Percentiles rank a stretch among this genome's conserved stretches.
phyloP scores from a whole-genome alignment of 1,284 basidiomycete genomes.

The Lentinula novae-zelandiae region DNA sequence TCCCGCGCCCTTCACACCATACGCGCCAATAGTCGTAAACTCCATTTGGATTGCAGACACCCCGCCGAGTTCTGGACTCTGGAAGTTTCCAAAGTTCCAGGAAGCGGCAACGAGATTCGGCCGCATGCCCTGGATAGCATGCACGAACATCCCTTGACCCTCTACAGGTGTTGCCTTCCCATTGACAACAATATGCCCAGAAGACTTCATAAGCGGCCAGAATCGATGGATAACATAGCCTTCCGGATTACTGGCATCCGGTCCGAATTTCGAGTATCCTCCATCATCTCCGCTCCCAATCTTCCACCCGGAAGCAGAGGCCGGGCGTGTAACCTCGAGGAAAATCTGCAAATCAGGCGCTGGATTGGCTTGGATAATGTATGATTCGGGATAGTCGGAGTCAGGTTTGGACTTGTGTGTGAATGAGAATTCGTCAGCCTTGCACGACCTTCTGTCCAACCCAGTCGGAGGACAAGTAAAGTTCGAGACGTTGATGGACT shows the following conservation, averaged over 20 bases:
- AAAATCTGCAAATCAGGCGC: slow-evolving; percentile 80
- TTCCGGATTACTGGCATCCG: slow-evolving; percentile 70
- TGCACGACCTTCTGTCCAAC: slow-evolving; percentile 84
- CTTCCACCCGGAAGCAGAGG: slow-evolving; percentile 85
- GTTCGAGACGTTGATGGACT: slow-evolving; percentile 84
- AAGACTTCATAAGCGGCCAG: slow-evolving; percentile 73
- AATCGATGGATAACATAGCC: slow-evolving; percentile 92
- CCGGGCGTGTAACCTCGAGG: slow-evolving; percentile 70
- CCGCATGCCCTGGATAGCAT: slow-evolving; percentile 98
- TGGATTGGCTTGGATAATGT: slow-evolving; percentile 80
- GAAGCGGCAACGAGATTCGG: slow-evolving; percentile 89
- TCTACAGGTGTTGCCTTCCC: slow-evolving; percentile 66
- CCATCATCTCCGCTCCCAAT: slow-evolving; percentile 85
- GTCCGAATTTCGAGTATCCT: slow-evolving; percentile 90
- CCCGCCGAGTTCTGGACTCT: slow-evolving; percentile 66
- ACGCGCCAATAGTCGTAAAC: slow-evolving; percentile 79
- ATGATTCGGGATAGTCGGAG: slow-evolving; percentile 69
- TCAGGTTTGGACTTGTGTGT: slow-evolving; percentile 64
- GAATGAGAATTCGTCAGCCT: slow-evolving; percentile 88
- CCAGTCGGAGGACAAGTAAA: slow-evolving; percentile 75
- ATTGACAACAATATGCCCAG: slow-evolving; percentile 71
- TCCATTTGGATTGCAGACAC: slow-evolving; percentile 95
- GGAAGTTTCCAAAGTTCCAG: slow-evolving; percentile 97
- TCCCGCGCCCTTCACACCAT: slow-evolving; percentile 72
- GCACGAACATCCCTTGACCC: slow-evolving; percentile 90